A percentile compares a stretch with the other conserved stretches of the same genome.
phyloP scores from a whole-genome alignment of 2,329 filamentous ascomycete species.

The Metarhizium brunneum region DNA sequence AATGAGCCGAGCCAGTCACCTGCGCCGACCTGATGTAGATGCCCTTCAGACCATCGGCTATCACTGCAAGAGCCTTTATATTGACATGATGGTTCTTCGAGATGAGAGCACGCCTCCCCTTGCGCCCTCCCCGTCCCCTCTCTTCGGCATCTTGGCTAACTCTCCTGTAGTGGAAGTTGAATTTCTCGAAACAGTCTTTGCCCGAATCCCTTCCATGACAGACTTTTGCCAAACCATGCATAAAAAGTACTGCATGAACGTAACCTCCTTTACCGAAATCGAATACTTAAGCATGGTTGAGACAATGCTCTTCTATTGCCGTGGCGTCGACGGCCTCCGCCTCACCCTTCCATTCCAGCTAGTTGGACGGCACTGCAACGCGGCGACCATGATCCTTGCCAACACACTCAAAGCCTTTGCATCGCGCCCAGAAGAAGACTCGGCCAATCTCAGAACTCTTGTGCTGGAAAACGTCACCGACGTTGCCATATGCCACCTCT shows the following conservation, averaged over 20 bases:
- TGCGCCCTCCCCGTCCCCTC: neutral
- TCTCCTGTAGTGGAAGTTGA: conserved; percentile 35
- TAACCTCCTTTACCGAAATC: conserved; percentile 37
- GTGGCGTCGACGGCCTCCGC: conserved; percentile 35
- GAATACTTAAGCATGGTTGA: conserved; percentile 35
- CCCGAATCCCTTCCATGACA: conserved; percentile 34
- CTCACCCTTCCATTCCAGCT: conserved; percentile 43
- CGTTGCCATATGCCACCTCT: conserved; percentile 36
- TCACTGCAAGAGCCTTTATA: conserved; percentile 38
- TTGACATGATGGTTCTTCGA: conserved; percentile 44
- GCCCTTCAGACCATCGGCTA: conserved; percentile 36
- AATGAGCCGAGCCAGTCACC: conserved; percentile 27
- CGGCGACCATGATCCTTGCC: conserved; percentile 41
- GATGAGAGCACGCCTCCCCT: conserved; percentile 34
- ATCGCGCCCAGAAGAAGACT: conserved; percentile 33
- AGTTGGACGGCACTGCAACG: conserved; percentile 33
- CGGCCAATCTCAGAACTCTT: conserved; percentile 31
- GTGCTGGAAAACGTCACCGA: conserved; percentile 43
- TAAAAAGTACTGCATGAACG: conserved; percentile 37
- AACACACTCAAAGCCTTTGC: conserved; percentile 41
- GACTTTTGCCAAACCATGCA: conserved; percentile 34
- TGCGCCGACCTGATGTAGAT: conserved; percentile 25
- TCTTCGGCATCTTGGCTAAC: conserved; percentile 6
- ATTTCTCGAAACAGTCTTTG: conserved; percentile 36
- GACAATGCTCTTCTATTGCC: conserved; percentile 33